A percentile compares a stretch with the other conserved stretches of the same genome.
phyloP scores from a whole-genome alignment of 179 eudicot species.

The Spergularia azorica region DNA sequence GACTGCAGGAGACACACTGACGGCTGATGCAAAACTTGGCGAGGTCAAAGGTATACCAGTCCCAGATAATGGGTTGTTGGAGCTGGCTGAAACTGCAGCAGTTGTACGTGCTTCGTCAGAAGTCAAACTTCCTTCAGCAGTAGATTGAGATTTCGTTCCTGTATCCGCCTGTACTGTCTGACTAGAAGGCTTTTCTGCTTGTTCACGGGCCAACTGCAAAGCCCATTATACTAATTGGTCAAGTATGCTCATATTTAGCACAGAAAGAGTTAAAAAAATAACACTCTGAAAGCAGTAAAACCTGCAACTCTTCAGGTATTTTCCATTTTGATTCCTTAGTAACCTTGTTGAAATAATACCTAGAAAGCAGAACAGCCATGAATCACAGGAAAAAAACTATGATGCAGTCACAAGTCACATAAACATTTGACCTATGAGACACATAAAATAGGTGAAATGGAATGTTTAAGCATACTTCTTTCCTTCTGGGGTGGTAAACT shows the following conservation, averaged over 20 bases:
- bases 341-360: conserved; percentile 90
- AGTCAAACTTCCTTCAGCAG: conserved; percentile 34
- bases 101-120: conserved; percentile 50
- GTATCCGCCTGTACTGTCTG: conserved; percentile 44
- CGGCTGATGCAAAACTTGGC: conserved; percentile 45
- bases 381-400: background rate
- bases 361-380: conserved; percentile 29
- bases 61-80: conserved; percentile 35
- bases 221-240: conserved; percentile 17
- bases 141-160: conserved; percentile 33
- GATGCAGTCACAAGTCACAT: background rate
- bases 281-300: conserved; percentile 26
- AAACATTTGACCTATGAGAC: background rate
- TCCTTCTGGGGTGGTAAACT: conserved; percentile 89
- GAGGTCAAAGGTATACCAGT: conserved; percentile 55
- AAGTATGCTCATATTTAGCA: conserved; percentile 2
- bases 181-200: conserved; percentile 66
- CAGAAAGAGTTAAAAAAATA: background rate
- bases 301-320: conserved; percentile 96
- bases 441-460: background rate
- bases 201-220: conserved; percentile 89
- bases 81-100: conserved; percentile 37
- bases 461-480: conserved; percentile 57
- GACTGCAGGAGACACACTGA: conserved; percentile 43
- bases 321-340: conserved; percentile 97